Base-by-base conservation (phyloP, 73 alveolate species). In the Urostyla sp. region DNA sequence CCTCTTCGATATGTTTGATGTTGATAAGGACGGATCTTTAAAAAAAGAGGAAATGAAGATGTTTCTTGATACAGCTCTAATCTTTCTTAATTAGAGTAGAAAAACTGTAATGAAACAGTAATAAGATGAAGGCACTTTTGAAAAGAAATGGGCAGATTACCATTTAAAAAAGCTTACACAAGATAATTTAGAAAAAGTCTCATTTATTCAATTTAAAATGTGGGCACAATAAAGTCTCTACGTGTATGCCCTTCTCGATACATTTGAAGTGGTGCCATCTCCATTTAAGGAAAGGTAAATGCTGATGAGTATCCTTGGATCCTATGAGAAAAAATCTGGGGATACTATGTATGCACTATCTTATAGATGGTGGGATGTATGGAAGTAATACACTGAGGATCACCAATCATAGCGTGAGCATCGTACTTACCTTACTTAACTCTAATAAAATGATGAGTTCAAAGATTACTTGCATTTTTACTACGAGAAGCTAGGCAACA, bases 261-360 rank as follows among this genome's bases (percentile, higher is more conserved):
- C 87, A 16, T 91, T 91, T 75, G 95, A 88, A 56, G 38, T 91
- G 26, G 72, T 91, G 1, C 97, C 97, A 37, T 72, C 91, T 13
- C 94, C 94, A 26, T 56, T 51, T 0, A 88, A 87, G 52, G 97
- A 91, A 59, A 56, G 87, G 30, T 74, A 88, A 48, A 72, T 67
- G 13, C 73, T 87, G 0, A 40, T 40, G 20, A 88, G 76, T 32
- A 61, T 89, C 43, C 35, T 82, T 6, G n/a, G 16, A 56, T 31
- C 5, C 20, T 59, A 31, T 63, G 75, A 37, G n/a, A 61, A 40
- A 28, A 53, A 78, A 43, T 48, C 31, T 28, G 91, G 91, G 2
- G 91, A 81, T 21, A 72, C 80, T 0, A 69, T 43, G 72, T 81
- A 67, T 43, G 91, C 80, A 0, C 48, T 81, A 4, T 37, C 75